These are phyloP conservation scores for Wickerhamiella azyma DNA, from an alignment of 805 yeast species.

Conservation along the genomic window DNA sequence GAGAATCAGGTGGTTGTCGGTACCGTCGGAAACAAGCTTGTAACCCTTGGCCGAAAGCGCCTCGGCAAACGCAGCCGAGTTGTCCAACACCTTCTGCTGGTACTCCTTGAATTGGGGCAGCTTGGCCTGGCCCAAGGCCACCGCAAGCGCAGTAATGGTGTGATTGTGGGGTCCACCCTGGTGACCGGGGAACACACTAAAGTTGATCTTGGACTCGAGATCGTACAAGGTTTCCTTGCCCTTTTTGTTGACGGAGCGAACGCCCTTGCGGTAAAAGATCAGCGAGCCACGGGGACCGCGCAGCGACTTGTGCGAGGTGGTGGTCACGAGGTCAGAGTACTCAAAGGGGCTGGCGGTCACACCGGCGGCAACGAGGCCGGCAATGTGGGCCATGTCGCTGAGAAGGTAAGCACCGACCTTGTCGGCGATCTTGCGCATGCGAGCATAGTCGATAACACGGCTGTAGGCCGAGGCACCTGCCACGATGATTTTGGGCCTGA, in stretches of 20 bases:
- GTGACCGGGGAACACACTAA: conserved; percentile 97
- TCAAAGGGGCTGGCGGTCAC: conserved; percentile 88
- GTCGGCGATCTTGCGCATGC: conserved; percentile 84
- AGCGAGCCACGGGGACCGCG: conserved; percentile 99
- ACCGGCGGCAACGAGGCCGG: conserved; percentile 91
- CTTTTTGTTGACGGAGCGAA: conserved; percentile 62
- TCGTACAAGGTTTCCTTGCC: conserved; percentile 81
- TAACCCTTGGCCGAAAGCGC: conserved; percentile 54
- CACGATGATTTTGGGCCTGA: conserved; percentile 87
- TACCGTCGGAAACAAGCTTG: conserved; percentile 78
- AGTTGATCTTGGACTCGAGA: conserved; percentile 82
- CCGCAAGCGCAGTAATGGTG: conserved; percentile 90
- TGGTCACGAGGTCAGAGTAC: conserved; percentile 89
- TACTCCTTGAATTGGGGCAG: conserved; percentile 80
- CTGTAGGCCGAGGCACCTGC: conserved; percentile 98
- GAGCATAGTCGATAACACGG: conserved; percentile 75
- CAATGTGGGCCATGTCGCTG: conserved; percentile 95
- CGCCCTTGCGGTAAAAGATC: conserved; percentile 94
- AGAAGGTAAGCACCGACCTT: conserved; percentile 84
- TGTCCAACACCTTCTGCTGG: conserved; percentile 69
- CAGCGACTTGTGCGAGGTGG: conserved; percentile 93
- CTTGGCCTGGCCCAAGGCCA: conserved; percentile 83
- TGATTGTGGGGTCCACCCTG: conserved; percentile 99
- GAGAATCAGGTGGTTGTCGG: conserved; percentile 86
- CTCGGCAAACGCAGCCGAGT: conserved; percentile 64